phyloP scores from a whole-genome alignment of 1,284 basidiomycete species.

The Apiotrichum laibachii region DNA sequence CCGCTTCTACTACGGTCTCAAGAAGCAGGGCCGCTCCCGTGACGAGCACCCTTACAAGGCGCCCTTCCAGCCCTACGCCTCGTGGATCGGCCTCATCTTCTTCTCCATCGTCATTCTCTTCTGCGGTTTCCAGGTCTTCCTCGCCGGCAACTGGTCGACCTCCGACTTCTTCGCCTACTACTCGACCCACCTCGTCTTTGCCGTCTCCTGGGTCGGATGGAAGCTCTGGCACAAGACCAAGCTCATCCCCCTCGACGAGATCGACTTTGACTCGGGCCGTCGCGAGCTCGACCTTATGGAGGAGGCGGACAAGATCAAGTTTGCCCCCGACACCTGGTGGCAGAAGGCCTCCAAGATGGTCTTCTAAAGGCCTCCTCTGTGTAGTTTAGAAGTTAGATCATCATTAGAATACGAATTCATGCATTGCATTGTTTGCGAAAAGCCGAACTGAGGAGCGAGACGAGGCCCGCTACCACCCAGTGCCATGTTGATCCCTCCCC shows the following conservation, averaged over 20 bases:
- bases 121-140: slow-evolving; percentile 57
- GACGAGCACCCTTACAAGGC: slow-evolving; percentile 57
- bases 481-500: no score
- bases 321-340: slow-evolving; percentile 26
- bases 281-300: slow-evolving; percentile 63
- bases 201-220: slow-evolving; percentile 60
- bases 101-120: slow-evolving; percentile 41
- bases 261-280: slow-evolving; percentile 65
- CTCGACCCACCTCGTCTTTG: slow-evolving; percentile 36
- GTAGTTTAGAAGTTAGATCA: neutral
- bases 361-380: slow-evolving; percentile 24
- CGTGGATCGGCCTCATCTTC: slow-evolving; percentile 28
- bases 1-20: slow-evolving; percentile 66
- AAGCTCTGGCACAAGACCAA: slow-evolving; percentile 60
- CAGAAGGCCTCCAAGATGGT: slow-evolving; percentile 28
- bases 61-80: slow-evolving; percentile 28
- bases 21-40: slow-evolving; percentile 60
- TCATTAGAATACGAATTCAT: neutral
- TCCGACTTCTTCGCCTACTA: slow-evolving; percentile 51
- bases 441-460: no score
- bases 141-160: slow-evolving; percentile 58
- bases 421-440: no score
- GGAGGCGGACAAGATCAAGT: slow-evolving; percentile 33
- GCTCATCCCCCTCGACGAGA: slow-evolving; percentile 57
- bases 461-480: no score